Base-by-base conservation (phyloP, 140 eudicot genomes). In the Artemisia princeps region DNA sequence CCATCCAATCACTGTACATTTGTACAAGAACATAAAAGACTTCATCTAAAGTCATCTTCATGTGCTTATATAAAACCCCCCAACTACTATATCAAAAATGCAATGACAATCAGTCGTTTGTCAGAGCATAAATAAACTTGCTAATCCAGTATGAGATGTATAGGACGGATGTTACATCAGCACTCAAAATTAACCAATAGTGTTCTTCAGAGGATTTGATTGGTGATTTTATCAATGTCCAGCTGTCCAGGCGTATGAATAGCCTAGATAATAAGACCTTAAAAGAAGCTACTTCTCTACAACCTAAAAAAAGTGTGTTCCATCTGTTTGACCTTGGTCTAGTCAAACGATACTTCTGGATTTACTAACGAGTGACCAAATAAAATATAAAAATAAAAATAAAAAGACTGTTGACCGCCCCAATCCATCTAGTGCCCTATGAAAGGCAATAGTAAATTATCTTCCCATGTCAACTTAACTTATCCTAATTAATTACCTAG, bases 341-440 rank as follows among this genome's bases (percentile, higher is more conserved):
- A 60, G 55, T 70, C 71, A 64, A 65, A 52, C 65, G 5, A 54
- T 40, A 37, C 73, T 58, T 56, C 50, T 60, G 24, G 3, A 68
- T 19, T 45, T 24, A 60, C 69, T 55, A 56, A 51, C 52, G 67
- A 76, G 37, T 10, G 54, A 64, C 64, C 51, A 40, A 72, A 37
- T 48, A 20, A 50, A 48, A 26, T 33, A 61, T 42, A 73, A 37
- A 73, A 48, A 30, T 56, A 50, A 74, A 51, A 48, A 61, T 48
- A 37, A 63, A 50, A 37, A 51, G 24, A 28, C 40, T 13, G 33
- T 45, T 26, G 65, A 77, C 55, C 64, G 67, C 49, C 74, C 76
- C 55, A 42, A 64, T 40, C 79, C 73, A 69, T 61, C 64, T 60
- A 74, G 76, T 69, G 67, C 28, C 69, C 54, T 22, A 66, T 16